A percentile compares a stretch with the other conserved stretches of the same genome.
phyloP scores from a whole-genome alignment of 495 filamentous ascomycete species.

The Neurospora sp. region DNA sequence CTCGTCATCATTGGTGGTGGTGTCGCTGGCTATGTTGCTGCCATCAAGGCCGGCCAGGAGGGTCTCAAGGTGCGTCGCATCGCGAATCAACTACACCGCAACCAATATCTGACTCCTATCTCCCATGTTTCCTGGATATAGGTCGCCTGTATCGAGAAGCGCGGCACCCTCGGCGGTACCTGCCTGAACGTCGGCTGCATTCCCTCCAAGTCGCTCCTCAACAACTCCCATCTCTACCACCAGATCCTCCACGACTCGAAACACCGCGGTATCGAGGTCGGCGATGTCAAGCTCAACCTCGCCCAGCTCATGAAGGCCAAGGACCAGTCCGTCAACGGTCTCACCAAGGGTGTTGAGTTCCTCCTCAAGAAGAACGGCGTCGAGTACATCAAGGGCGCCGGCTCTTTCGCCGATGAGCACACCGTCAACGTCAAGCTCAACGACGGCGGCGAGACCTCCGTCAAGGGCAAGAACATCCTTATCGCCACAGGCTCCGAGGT shows the following conservation, averaged over 20 bases:
- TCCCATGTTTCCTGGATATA: constrained; percentile 24
- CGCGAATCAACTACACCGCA: background rate
- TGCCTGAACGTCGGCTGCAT: constrained; percentile 99
- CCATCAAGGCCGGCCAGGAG: constrained; percentile 97
- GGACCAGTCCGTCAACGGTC: constrained; percentile 73
- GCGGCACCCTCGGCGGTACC: constrained; percentile 86
- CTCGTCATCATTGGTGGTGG: constrained; percentile 93
- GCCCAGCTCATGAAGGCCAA: constrained; percentile 96
- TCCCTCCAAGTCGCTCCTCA: constrained; percentile 96
- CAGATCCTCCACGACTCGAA: constrained; percentile 95
- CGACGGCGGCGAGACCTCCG: constrained; percentile 77
- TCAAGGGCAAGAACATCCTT: constrained; percentile 90
- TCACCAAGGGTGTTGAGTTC: constrained; percentile 97
- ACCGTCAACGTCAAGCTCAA: constrained; percentile 82
- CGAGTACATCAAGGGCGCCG: constrained; percentile 91
- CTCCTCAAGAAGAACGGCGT: constrained; percentile 98
- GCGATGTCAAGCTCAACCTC: constrained; percentile 93
- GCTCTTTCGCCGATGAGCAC: constrained; percentile 76
- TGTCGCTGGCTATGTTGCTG: constrained; percentile 96
- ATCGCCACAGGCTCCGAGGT: constrained; percentile 92
- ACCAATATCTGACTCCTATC: constrained; percentile 5
- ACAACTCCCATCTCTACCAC: constrained; percentile 99
- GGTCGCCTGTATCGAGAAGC: constrained; percentile 98
- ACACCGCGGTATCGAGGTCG: constrained; percentile 87
- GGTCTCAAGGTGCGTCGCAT: constrained; percentile 71